Evolutionary conservation across 2,329 filamentous ascomycete species (phyloP).

Genomic region (Incumbomyces lentus): DNA sequence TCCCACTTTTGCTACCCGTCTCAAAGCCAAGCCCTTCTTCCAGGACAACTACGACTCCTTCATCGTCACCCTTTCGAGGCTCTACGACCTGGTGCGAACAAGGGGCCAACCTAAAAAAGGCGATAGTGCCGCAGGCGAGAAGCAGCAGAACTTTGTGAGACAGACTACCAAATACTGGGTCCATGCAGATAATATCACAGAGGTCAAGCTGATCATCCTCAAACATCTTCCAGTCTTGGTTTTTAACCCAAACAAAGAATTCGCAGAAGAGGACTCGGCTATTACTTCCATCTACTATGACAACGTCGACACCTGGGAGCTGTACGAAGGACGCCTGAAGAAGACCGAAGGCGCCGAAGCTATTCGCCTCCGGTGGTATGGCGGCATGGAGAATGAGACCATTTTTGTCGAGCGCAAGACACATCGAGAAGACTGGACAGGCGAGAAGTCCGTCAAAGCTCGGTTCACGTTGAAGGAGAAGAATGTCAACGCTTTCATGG

Average conservation of each 20-base stretch:
- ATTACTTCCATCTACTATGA: conserved; percentile 99
- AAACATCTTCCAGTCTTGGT: conserved; percentile 96
- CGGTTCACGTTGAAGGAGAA: conserved; percentile 95
- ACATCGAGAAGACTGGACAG: conserved; percentile 97
- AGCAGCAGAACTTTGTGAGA: conserved; percentile 88
- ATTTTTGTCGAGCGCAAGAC: conserved; percentile 98
- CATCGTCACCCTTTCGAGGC: conserved; percentile 83
- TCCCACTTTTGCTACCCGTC: conserved; percentile 86
- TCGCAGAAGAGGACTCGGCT: conserved; percentile 77
- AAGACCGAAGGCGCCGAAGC: conserved; percentile 97
- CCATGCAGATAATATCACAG: conserved; percentile 94
- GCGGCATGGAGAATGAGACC: conserved; percentile 86
- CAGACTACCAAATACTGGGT: conserved; percentile 99
- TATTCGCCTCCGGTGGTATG: conserved; percentile 93
- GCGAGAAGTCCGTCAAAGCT: conserved; percentile 97
- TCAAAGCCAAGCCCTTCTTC: conserved; percentile 96
- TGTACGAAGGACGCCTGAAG: conserved; percentile 89
- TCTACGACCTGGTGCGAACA: conserved; percentile 90
- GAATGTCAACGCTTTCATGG: conserved; percentile 84
- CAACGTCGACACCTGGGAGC: conserved; percentile 84
- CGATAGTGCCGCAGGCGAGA: conserved; percentile 80
- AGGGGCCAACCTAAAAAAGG: conserved; percentile 86
- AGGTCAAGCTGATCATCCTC: conserved; percentile 92
- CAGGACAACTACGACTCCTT: conserved; percentile 98
- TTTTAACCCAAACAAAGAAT: conserved; percentile 95